Evolutionary conservation across 345 rosid species (phyloP).

Genomic region (Aquilaria sinensis): DNA sequence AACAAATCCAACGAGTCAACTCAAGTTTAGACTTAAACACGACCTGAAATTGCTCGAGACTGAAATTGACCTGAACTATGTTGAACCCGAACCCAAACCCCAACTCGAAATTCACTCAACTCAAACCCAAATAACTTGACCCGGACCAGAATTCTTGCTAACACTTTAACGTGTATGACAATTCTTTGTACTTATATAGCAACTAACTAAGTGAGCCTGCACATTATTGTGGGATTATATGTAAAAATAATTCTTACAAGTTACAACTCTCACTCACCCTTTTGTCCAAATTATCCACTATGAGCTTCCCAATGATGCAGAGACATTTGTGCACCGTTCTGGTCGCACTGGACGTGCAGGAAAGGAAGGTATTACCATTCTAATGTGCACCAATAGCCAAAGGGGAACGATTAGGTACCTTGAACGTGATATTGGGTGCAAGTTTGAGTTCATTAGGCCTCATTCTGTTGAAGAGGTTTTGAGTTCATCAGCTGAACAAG

Average conservation of each 20-base stretch:
- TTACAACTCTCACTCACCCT: slow-evolving; percentile 4
- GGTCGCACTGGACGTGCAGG: slow-evolving; percentile 99
- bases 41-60: too few relatives aligned
- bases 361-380: slow-evolving; percentile 87
- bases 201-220: too few relatives aligned
- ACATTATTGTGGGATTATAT: too few relatives aligned
- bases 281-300: slow-evolving; percentile 75
- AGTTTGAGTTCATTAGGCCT: slow-evolving; percentile 79
- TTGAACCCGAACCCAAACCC: too few relatives aligned
- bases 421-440: slow-evolving; percentile 91
- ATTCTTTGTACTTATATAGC: too few relatives aligned
- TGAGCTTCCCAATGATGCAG: slow-evolving; percentile 96
- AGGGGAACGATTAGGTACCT: slow-evolving; percentile 81
- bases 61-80: too few relatives aligned
- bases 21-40: too few relatives aligned
- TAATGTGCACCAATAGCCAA: slow-evolving; percentile 79
- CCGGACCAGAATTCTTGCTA: too few relatives aligned
- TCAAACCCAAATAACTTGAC: too few relatives aligned
- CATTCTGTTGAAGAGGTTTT: slow-evolving; percentile 69
- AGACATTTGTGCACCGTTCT: slow-evolving; percentile 97
- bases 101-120: too few relatives aligned
- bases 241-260: not conserved
- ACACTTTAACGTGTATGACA: too few relatives aligned
- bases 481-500: slow-evolving; percentile 84
- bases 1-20: too few relatives aligned